Conservation (phyloP, 2,329 filamentous ascomycete species). For the Apiospora arundinis region DNA sequence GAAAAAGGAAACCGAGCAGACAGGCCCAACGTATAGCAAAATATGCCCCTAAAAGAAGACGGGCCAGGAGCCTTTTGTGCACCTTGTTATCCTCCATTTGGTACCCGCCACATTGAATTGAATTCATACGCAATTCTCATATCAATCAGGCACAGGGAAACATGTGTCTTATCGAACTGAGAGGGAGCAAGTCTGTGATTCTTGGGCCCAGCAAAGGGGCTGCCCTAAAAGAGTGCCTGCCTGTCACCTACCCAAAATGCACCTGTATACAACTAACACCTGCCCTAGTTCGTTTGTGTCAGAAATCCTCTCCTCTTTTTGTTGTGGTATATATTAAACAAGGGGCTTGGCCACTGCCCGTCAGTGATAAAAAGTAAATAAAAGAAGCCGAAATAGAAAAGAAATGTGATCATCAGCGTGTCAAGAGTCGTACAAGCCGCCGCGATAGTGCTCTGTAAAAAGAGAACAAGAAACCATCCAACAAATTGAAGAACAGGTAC, state of each 20-base stretch:
- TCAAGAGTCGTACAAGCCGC: conserved; percentile 15
- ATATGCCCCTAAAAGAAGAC: neutral
- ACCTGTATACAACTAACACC: conserved; percentile 2
- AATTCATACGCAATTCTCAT: neutral
- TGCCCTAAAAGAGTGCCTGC: neutral
- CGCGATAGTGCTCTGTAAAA: neutral
- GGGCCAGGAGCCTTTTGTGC: neutral
- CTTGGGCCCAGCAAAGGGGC: neutral
- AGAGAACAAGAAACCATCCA: neutral
- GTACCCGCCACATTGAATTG: neutral
- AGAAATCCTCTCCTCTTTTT: conserved; percentile 4
- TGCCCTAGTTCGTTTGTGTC: neutral
- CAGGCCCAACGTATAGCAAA: neutral
- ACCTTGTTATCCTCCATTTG: neutral
- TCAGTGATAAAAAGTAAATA: neutral
- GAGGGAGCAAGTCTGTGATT: neutral
- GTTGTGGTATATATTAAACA: conserved; percentile 17
- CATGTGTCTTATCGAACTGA: neutral
- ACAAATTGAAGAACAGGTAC: conserved; percentile 10
- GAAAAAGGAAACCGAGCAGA: neutral
- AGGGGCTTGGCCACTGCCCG: conserved; percentile 13
- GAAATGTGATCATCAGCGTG: conserved; percentile 7
- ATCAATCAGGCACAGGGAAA: neutral
- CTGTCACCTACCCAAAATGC: neutral
- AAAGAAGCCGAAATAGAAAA: conserved; percentile 4